Evolutionary conservation across 2,329 filamentous ascomycete genomes (phyloP), one percentile per base, ranked within the genome.

Genomic region (Sordariomycetes sp.): DNA sequence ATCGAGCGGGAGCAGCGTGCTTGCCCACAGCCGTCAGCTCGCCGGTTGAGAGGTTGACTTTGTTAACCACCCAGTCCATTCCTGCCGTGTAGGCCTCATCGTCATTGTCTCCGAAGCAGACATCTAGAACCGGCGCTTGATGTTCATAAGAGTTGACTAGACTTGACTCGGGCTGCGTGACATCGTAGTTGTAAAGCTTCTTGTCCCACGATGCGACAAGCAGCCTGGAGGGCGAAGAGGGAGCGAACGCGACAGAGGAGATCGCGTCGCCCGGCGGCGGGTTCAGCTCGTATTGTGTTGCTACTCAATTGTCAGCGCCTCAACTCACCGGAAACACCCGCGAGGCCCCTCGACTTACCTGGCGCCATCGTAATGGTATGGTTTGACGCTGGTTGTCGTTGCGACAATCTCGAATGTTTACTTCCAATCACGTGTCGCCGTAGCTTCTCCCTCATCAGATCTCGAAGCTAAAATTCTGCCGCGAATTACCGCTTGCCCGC

Each of bases 141-240:
- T 92, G 82, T 55, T 87, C 80, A 50, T 82, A 86, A 43, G 80
- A 85, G 43, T 75, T 72, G 21, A 88, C 51, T 20, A 93, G 67
- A 28, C 47, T 53, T 17, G 51, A 44, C 35, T 72, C 73, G 15
- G 59, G 55, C 42, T 72, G 68, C 14, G 66, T 63, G 39, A 82
- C 72, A 52, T 94, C 85, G 68, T 96, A 96, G 34, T 90, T 70
- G 59, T 95, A 94, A 36, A 94, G 77, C 55, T 86, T 77, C 59
- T 80, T 86, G 61, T 96, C 90, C 92, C 92, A 98, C 36, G 87
- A 94, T 9, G 88, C 82, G 47, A 90, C 88, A n/a, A 93, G 75
- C 24, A 98, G 72, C 46, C 79, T 82, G 35, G 70, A 76, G 4
- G 80, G 72, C n/a, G 79, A 77, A 40, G 71, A 64, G 23, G 86